Conservation (phyloP, 177 flowering plant species). For the Vitis hybrid region DNA sequence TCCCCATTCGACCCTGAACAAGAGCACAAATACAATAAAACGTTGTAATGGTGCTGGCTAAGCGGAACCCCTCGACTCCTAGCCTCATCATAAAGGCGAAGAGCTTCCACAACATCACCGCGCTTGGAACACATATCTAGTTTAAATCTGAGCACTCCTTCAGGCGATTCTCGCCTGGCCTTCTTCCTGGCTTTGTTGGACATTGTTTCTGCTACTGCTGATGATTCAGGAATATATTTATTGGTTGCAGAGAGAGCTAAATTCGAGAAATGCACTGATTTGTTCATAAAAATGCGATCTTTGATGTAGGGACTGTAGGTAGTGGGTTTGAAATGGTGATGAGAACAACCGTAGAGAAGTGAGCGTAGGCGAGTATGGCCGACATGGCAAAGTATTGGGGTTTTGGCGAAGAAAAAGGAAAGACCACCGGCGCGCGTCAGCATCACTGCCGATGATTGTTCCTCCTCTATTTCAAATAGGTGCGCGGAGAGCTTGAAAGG, state of each 20-base stretch:
- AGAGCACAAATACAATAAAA: slow-evolving; percentile 76
- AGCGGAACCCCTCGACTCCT: slow-evolving; percentile 37
- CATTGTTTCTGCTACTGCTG: neutral
- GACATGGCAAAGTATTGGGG: too few relatives aligned
- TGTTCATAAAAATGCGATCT: slow-evolving; percentile 5
- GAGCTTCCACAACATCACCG: slow-evolving; percentile 57
- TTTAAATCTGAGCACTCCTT: slow-evolving; percentile 39
- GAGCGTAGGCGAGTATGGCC: too few relatives aligned
- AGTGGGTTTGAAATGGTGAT: too few relatives aligned
- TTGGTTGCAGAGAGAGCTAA: slow-evolving; percentile 14
- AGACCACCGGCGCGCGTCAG: too few relatives aligned
- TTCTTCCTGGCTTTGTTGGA: slow-evolving; percentile 41
- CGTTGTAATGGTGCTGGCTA: slow-evolving; percentile 60
- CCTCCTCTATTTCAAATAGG: too few relatives aligned
- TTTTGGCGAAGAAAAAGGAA: too few relatives aligned
- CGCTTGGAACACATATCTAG: slow-evolving; percentile 72
- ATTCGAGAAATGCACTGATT: slow-evolving; percentile 15
- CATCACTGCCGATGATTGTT: too few relatives aligned
- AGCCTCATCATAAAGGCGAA: slow-evolving; percentile 79
- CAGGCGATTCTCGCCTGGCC: slow-evolving; percentile 53
- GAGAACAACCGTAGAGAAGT: too few relatives aligned
- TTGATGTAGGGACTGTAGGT: too few relatives aligned
- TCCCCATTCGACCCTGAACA: slow-evolving; percentile 19
- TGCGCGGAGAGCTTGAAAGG: too few relatives aligned
- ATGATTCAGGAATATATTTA: slow-evolving; percentile 11